Evolutionary conservation across 805 yeast genomes (phyloP).

Genomic region (Barnettozyma salicaria): DNA sequence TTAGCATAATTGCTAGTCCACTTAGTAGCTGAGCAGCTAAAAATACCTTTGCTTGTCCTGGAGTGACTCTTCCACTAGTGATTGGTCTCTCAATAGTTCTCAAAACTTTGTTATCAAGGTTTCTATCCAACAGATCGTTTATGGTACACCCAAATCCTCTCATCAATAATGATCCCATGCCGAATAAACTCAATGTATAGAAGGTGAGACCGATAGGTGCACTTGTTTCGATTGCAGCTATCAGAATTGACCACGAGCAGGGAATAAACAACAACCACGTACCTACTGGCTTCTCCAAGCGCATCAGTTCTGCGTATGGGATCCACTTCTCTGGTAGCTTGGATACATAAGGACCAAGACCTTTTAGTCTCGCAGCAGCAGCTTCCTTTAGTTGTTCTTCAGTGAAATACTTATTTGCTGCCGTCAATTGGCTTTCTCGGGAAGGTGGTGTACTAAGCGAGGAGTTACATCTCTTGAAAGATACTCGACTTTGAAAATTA

Average conservation of each 20-base stretch:
- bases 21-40: slow-evolving; percentile 66
- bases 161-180: slow-evolving; percentile 84
- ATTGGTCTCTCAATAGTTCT: slow-evolving; percentile 91
- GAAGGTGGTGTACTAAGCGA: neutral
- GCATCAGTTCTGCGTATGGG: slow-evolving; percentile 88
- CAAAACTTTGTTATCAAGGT: slow-evolving; percentile 78
- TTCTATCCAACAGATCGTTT: slow-evolving; percentile 80
- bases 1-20: slow-evolving; percentile 66
- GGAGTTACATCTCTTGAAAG: neutral
- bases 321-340: slow-evolving; percentile 66
- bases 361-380: slow-evolving; percentile 38
- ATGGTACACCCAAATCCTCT: slow-evolving; percentile 98
- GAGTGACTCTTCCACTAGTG: slow-evolving; percentile 76
- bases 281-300: slow-evolving; percentile 96
- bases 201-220: slow-evolving; percentile 64
- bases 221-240: slow-evolving; percentile 71
- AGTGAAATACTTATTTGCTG: slow-evolving; percentile 10
- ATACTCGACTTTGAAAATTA: no score
- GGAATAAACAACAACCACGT: slow-evolving; percentile 80
- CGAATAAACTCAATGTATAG: slow-evolving; percentile 62
- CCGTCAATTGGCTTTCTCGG: neutral
- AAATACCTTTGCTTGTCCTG: slow-evolving; percentile 62
- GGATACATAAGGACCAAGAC: slow-evolving; percentile 46
- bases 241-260: slow-evolving; percentile 85
- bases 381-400: slow-evolving; percentile 17